phyloP scores from a whole-genome alignment of 805 yeast species.

The Schwanniomyces vanrijiae region DNA sequence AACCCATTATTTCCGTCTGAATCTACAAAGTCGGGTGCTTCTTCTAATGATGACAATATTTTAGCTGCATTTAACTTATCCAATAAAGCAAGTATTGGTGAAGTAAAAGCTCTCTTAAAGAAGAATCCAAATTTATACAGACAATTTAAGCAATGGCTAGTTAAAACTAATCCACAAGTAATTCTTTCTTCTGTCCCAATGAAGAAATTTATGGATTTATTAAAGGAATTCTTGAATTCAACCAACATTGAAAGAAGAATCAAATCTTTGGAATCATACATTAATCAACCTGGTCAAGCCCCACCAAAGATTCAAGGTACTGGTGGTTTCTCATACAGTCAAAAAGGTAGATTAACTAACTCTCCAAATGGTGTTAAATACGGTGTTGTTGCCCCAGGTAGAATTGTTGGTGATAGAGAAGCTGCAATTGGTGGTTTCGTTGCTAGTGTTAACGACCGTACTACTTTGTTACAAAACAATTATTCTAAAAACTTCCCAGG shows the following conservation, averaged over 20 bases:
- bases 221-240: slow-evolving; percentile 33
- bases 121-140: slow-evolving; percentile 48
- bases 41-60: slow-evolving; percentile 22
- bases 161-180: slow-evolving; percentile 46
- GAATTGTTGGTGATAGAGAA: slow-evolving; percentile 50
- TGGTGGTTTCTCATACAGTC: slow-evolving; percentile 72
- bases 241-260: slow-evolving; percentile 20
- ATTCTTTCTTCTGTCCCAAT: slow-evolving; percentile 21
- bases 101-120: slow-evolving; percentile 33
- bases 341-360: slow-evolving; percentile 66
- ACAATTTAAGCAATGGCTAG: slow-evolving; percentile 56
- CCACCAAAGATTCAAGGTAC: slow-evolving; percentile 53
- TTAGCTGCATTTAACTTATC: slow-evolving; percentile 32
- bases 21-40: slow-evolving; percentile 17
- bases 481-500: slow-evolving; percentile 41
- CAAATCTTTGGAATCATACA: slow-evolving; percentile 21
- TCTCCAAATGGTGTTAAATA: slow-evolving; percentile 68
- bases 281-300: slow-evolving; percentile 16
- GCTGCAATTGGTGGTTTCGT: slow-evolving; percentile 55
- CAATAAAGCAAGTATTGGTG: slow-evolving; percentile 22
- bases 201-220: slow-evolving; percentile 24
- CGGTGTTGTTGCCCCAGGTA: slow-evolving; percentile 64
- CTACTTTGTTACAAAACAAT: slow-evolving; percentile 37
- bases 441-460: slow-evolving; percentile 36
- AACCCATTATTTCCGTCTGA: slow-evolving; percentile 45